phyloP scores from a whole-genome alignment of 139 green algal genomes.

The Zygnema cylindricum region DNA sequence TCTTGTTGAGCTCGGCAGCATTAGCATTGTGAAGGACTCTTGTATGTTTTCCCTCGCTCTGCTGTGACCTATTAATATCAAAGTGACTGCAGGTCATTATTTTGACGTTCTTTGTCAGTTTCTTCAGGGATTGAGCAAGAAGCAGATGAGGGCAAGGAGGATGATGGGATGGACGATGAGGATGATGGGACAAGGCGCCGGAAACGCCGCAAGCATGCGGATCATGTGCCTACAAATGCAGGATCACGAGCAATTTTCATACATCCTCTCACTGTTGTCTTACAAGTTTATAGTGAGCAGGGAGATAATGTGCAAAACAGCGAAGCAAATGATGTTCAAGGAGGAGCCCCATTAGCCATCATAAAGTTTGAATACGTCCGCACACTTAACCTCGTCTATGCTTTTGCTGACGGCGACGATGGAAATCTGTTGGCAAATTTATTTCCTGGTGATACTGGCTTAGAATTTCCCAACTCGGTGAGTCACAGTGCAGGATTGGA shows the following conservation, averaged over 20 bases:
- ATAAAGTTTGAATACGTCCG: constrained; percentile 48
- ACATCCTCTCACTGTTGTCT: constrained; percentile 42
- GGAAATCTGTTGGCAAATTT: constrained; percentile 56
- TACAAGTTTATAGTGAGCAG: constrained; percentile 41
- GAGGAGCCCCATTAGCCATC: constrained; percentile 2
- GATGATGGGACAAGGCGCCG: constrained; percentile 20
- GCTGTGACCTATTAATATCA: too few relatives aligned
- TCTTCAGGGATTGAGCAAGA: background rate
- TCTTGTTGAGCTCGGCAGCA: too few relatives aligned
- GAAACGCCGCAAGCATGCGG: constrained; percentile 2
- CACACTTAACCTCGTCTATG: constrained; percentile 11
- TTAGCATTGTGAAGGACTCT: background rate
- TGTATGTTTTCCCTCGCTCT: background rate
- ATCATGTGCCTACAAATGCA: background rate
- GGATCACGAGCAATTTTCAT: background rate
- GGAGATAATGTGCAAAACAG: background rate
- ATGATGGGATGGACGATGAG: constrained; percentile 31
- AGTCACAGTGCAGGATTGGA: too few relatives aligned
- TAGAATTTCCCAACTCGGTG: constrained; percentile 56
- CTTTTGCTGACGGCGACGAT: background rate
- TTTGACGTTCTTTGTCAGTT: background rate
- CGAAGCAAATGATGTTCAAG: background rate
- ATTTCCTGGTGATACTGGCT: constrained; percentile 54
- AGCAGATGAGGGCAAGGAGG: constrained; percentile 21
- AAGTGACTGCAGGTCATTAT: too few relatives aligned